Percentiles rank a stretch among this genome's conserved stretches.
Evolutionary conservation across 2,329 filamentous ascomycete species (phyloP).

Genomic region (Talaromyces funiculosus): DNA sequence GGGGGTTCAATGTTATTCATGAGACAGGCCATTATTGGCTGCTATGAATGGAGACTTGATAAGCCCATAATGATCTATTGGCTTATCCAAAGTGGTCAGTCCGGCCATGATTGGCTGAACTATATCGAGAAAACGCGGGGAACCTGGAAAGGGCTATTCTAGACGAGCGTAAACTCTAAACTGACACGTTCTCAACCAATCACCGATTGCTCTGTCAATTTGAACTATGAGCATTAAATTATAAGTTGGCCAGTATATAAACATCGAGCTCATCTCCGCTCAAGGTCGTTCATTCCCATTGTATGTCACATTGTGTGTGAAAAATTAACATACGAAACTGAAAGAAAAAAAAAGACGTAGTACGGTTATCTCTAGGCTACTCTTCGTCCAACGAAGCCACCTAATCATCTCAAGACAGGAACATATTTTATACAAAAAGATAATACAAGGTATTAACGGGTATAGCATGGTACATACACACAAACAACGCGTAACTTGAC

Average conservation of each 20-base stretch:
- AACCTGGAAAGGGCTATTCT: not conserved
- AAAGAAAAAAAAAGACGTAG: not conserved
- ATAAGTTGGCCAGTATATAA: too few relatives aligned
- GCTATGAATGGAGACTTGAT: not conserved
- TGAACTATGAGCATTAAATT: too few relatives aligned
- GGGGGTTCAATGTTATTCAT: not conserved
- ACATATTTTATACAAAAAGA: not conserved
- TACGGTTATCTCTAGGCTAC: not conserved
- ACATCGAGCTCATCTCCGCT: not conserved
- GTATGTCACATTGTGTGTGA: not conserved
- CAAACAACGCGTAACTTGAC: not conserved
- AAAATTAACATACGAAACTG: not conserved
- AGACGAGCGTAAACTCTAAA: not conserved
- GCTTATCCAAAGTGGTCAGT: fast-evolving
- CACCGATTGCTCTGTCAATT: too few relatives aligned
- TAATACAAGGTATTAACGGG: not conserved
- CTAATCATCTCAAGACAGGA: not conserved
- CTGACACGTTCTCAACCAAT: not conserved
- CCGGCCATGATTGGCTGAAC: not conserved
- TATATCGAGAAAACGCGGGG: not conserved
- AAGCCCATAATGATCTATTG: not conserved
- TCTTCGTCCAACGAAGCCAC: not conserved
- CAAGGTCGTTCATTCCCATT: not conserved
- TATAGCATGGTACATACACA: not conserved
- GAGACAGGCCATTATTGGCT: not conserved